Evolutionary conservation across 345 rosid genomes (phyloP), one percentile per base, ranked within the genome.

Genomic region (Heritiera littoralis): DNA sequence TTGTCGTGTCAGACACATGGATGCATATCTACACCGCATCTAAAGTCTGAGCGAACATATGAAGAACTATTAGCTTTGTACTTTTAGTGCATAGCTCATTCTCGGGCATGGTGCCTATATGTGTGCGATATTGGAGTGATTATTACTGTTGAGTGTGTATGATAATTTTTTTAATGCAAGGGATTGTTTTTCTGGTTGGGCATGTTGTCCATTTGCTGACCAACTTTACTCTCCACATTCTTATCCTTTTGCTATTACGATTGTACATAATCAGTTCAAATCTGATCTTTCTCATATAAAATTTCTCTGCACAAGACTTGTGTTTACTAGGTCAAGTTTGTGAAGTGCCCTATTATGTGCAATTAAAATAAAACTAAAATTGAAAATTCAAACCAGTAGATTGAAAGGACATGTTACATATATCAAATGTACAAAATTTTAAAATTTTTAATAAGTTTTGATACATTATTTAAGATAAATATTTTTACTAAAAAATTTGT

Each of bases 81-180:
- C 6, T 28, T 69, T 52, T 23, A 45, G 32, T 2, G 35, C 17
- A 46, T 46, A 45, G 17, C 5, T 11, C 9, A 48, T 23, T 69
- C 74, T 69, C 17, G 23, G 74, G 17, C 14, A 43, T 69, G 74
- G 54, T 68, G 35, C 52, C 73, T 68, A 45, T 69, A 23, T 69
- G 56, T 23, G n/a, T 69, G 45, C 54, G 30, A 43, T 45, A 68
- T 45, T n/a, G 17, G 9, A 5, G 11, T 69, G 9, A 69, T 45
- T 46, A 20, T 46, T 45, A 69, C 54, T 20, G 49, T 69, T 46
- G 18, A 20, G 56, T 46, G 3, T 35, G 3, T 35, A 35, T 35
- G 38, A 35, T 35, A 35, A 35, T 35, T 35, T 35, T 35, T 35
- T 23, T 40, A 12, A 6, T 69, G 13, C 17, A 12, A 46, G 40